Evolutionary conservation across 2,329 filamentous ascomycete genomes (phyloP).

Genomic region (Hypomyces perniciosus): DNA sequence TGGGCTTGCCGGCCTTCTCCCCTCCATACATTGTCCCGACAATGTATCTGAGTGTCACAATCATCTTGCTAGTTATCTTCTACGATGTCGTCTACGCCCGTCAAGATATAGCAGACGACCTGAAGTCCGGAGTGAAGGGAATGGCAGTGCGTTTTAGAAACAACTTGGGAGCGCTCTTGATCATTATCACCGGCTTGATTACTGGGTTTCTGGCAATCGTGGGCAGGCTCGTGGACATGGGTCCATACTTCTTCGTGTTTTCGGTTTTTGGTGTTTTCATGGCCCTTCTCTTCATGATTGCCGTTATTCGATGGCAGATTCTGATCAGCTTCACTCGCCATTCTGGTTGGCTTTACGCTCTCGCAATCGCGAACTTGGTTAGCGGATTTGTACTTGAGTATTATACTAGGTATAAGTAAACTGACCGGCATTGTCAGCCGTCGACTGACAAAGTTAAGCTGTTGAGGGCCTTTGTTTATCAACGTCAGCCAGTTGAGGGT

Average conservation of each 20-base stretch:
- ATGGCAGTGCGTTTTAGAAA: conserved; percentile 24
- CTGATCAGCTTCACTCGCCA: conserved; percentile 12
- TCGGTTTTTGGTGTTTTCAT: conserved; percentile 14
- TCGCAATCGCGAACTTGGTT: conserved; percentile 16
- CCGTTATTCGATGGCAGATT: conserved; percentile 11
- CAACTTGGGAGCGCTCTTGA: conserved; percentile 13
- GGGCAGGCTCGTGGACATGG: conserved; percentile 8
- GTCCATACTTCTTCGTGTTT: conserved; percentile 14
- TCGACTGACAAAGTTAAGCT: no score
- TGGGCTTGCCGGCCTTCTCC: conserved; percentile 15
- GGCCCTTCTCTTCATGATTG: conserved; percentile 14
- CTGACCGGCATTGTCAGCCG: no score
- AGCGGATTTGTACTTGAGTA: conserved; percentile 5
- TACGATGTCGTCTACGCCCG: conserved; percentile 33
- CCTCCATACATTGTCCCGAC: conserved; percentile 13
- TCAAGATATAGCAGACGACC: conserved; percentile 30
- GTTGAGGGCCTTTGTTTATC: no score
- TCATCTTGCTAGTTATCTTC: conserved; percentile 25
- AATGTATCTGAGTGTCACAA: conserved; percentile 16
- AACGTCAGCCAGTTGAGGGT: no score
- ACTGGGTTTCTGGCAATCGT: conserved; percentile 10
- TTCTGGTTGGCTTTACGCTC: conserved; percentile 16
- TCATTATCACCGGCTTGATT: conserved; percentile 12
- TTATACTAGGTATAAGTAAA: no score
- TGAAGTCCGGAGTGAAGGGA: conserved; percentile 29